These are phyloP conservation scores for Buxus sempervirens DNA, from an alignment of 164 flowering plant species.

Conservation along the genomic window DNA sequence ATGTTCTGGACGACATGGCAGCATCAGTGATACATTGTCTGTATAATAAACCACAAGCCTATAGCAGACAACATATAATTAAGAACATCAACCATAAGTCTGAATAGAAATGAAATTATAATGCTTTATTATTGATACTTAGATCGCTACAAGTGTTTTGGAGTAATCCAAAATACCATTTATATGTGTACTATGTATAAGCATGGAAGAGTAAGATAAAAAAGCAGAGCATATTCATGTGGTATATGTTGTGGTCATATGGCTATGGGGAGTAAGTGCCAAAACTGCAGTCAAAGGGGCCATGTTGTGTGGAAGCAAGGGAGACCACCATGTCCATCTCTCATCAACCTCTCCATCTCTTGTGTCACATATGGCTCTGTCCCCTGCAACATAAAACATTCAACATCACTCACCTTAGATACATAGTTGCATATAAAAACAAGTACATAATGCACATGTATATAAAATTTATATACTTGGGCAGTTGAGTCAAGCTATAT, in stretches of 20 bases:
- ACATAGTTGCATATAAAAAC: not conserved
- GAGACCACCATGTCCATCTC: conserved; percentile 50
- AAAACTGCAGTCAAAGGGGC: conserved; percentile 32
- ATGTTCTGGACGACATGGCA: not conserved
- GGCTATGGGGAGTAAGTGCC: conserved; percentile 13
- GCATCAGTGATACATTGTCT: not conserved
- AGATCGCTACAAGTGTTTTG: not conserved
- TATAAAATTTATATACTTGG: too few species aligned
- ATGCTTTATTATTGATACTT: not conserved
- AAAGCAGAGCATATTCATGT: not conserved
- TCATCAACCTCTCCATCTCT: conserved; percentile 38
- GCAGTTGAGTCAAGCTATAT: not conserved
- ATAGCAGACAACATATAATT: not conserved
- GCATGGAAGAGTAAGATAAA: not conserved
- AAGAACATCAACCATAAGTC: not conserved
- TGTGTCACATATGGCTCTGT: conserved; percentile 37
- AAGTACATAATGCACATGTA: not conserved
- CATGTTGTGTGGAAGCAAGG: conserved; percentile 32
- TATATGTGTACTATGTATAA: not conserved
- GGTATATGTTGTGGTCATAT: not conserved
- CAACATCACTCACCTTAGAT: conserved; percentile 4
- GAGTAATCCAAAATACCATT: not conserved
- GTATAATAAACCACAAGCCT: not conserved
- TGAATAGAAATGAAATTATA: not conserved
- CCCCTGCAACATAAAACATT: conserved; percentile 37